Percentiles rank a stretch among this genome's conserved stretches.
Evolutionary conservation across 306 rosid species (phyloP).

Genomic region (Sicyos baderoa): DNA sequence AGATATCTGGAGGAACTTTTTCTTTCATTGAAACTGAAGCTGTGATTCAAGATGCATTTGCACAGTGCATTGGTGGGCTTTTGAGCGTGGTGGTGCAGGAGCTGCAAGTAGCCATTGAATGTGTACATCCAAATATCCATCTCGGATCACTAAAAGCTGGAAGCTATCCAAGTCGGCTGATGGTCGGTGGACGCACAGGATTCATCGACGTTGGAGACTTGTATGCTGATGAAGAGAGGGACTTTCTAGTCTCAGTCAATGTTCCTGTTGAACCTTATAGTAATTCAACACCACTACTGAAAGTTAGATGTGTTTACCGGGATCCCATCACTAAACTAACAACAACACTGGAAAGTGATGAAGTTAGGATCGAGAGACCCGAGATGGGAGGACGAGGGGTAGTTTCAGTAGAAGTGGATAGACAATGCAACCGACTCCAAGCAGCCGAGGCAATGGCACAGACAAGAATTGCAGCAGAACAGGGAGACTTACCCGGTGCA

Average conservation of each 20-base stretch:
- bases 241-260: conserved; percentile 69
- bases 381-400: conserved; percentile 40
- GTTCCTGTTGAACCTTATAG: conserved; percentile 49
- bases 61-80: conserved; percentile 97
- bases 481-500: conserved; percentile 65
- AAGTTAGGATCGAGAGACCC: conserved; percentile 63
- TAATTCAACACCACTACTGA: conserved; percentile 56
- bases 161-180: conserved; percentile 61
- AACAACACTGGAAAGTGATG: conserved; percentile 48
- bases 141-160: conserved; percentile 74
- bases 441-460: conserved; percentile 91
- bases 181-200: conserved; percentile 52
- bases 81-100: conserved; percentile 88
- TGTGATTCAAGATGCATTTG: conserved; percentile 91
- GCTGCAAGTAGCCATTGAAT: conserved; percentile 68
- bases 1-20: conserved; percentile 92
- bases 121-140: conserved; percentile 38
- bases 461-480: conserved; percentile 74
- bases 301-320: conserved; percentile 64
- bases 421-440: conserved; percentile 82
- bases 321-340: conserved; percentile 71
- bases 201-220: conserved; percentile 72
- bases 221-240: conserved; percentile 96
- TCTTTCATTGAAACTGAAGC: conserved; percentile 94
- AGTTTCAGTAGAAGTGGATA: conserved; percentile 77